Percentiles rank a stretch among this genome's conserved stretches.
Conservation (phyloP, 345 rosid species). For the Lepidium sativum region DNA sequence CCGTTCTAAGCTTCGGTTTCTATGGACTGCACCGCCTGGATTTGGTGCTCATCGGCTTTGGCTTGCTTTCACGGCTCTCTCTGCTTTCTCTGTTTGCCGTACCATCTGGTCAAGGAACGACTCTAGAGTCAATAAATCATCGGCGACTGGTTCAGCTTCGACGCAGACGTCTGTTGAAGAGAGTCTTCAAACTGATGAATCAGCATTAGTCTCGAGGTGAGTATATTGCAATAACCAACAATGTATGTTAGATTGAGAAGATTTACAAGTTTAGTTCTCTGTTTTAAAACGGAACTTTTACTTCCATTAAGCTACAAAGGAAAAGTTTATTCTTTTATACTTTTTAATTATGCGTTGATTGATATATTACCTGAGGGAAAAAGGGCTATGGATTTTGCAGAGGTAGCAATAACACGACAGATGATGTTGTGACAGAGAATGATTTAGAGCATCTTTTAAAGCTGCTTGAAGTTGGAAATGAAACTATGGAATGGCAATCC, state of each 20-base stretch:
- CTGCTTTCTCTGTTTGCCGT: conserved; percentile 76
- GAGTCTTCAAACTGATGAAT: conserved; percentile 23
- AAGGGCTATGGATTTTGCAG: conserved; percentile 21
- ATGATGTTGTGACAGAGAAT: conserved; percentile 58
- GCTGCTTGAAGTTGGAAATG: conserved; percentile 62
- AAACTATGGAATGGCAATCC: conserved; percentile 69
- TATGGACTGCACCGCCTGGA: conserved; percentile 85
- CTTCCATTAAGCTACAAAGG: neutral
- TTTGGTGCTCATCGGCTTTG: conserved; percentile 93
- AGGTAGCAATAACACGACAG: neutral
- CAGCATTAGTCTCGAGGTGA: conserved; percentile 32
- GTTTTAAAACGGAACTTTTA: conserved; percentile 4
- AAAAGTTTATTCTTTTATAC: neutral
- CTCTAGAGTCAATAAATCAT: conserved; percentile 37
- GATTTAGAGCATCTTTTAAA: conserved; percentile 76
- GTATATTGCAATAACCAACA: neutral
- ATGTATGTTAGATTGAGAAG: neutral
- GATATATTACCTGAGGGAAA: neutral
- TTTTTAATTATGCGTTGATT: neutral
- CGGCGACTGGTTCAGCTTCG: neutral
- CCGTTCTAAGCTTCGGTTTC: conserved; percentile 68
- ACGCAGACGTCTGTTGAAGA: neutral
- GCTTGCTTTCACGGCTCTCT: conserved; percentile 90
- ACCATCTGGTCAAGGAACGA: conserved; percentile 58
- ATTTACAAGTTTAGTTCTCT: neutral